A percentile compares a stretch with the other conserved stretches of the same genome.
Evolutionary conservation across 1,284 basidiomycete species (phyloP).

Genomic region (Fomitopsis betulina): DNA sequence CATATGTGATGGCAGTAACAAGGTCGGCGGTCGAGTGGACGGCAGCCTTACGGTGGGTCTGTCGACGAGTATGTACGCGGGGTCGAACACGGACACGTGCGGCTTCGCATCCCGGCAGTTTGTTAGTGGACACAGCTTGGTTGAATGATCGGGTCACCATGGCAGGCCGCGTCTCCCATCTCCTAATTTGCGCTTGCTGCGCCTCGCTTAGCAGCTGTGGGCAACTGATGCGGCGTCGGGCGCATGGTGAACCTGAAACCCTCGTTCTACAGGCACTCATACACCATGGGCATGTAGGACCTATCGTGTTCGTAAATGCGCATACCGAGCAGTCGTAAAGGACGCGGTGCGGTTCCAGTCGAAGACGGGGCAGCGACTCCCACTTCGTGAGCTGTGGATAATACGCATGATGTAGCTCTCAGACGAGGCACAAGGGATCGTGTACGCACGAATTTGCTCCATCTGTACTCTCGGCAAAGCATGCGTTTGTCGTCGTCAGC

Average conservation of each 20-base stretch:
- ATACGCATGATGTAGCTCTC: constrained; percentile 25
- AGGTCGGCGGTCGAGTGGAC: constrained; percentile 23
- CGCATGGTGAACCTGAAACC: constrained; percentile 12
- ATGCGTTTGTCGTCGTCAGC: constrained; percentile 11
- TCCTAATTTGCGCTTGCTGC: constrained; percentile 26
- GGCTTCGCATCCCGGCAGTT: neutral
- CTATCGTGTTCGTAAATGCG: constrained; percentile 45
- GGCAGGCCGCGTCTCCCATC: constrained; percentile 14
- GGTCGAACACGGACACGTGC: constrained; percentile 1
- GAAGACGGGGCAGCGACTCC: constrained; percentile 48
- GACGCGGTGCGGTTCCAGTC: constrained; percentile 40
- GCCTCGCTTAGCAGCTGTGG: constrained; percentile 29
- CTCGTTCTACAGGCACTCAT: constrained; percentile 40
- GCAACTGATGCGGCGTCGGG: constrained; percentile 31
- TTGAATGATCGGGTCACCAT: neutral
- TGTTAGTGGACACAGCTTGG: neutral
- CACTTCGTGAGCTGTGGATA: constrained; percentile 21
- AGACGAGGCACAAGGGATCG: constrained; percentile 32
- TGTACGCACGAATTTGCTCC: constrained; percentile 17
- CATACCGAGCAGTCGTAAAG: constrained; percentile 47
- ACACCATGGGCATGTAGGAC: constrained; percentile 56
- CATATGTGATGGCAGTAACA: constrained; percentile 28
- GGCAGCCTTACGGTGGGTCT: constrained; percentile 19
- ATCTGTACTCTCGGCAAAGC: constrained; percentile 19
- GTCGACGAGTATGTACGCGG: constrained; percentile 13